Evolutionary conservation across 176 grass and related monocot species (phyloP).

Genomic region (Triticum urartu): DNA sequence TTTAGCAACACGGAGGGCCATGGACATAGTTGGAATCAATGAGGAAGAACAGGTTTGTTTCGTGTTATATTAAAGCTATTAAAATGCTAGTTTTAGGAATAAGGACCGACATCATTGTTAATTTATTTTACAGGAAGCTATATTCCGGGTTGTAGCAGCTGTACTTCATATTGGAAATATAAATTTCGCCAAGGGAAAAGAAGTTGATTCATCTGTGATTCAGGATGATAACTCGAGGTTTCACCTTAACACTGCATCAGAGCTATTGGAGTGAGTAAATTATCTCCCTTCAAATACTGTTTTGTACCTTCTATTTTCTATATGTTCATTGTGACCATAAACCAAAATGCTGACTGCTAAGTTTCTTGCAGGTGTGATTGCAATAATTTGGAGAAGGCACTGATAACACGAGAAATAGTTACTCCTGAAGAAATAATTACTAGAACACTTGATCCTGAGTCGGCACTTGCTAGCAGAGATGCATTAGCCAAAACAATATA

Average conservation of each 20-base stretch:
- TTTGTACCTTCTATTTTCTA: slow-evolving; percentile 14
- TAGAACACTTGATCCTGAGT: slow-evolving; percentile 94
- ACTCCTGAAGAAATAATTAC: slow-evolving; percentile 99
- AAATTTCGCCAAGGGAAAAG: slow-evolving; percentile 90
- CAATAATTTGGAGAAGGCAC: slow-evolving; percentile 80
- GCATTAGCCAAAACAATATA: slow-evolving; percentile 96
- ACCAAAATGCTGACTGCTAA: slow-evolving; percentile 35
- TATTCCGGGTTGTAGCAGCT: slow-evolving; percentile 96
- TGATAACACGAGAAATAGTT: slow-evolving; percentile 94
- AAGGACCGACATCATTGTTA: slow-evolving; percentile 7
- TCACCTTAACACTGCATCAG: slow-evolving; percentile 78
- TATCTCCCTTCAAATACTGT: slow-evolving; percentile 10
- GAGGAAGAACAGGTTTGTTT: slow-evolving; percentile 82
- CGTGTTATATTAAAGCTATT: slow-evolving; percentile 26
- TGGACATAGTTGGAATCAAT: slow-evolving; percentile 99
- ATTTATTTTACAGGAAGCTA: slow-evolving; percentile 73
- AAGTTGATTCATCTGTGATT: slow-evolving; percentile 94
- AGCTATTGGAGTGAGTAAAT: slow-evolving; percentile 80
- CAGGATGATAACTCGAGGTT: slow-evolving; percentile 94
- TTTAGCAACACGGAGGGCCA: slow-evolving; percentile 98
- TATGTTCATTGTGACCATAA: slow-evolving; percentile 20
- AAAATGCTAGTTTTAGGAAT: slow-evolving; percentile 21
- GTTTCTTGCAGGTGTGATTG: slow-evolving; percentile 77
- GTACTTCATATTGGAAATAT: slow-evolving; percentile 99
- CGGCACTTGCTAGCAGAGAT: slow-evolving; percentile 92